Conservation (phyloP, 2,329 filamentous ascomycete species). For the Botryotinia narcissicola region DNA sequence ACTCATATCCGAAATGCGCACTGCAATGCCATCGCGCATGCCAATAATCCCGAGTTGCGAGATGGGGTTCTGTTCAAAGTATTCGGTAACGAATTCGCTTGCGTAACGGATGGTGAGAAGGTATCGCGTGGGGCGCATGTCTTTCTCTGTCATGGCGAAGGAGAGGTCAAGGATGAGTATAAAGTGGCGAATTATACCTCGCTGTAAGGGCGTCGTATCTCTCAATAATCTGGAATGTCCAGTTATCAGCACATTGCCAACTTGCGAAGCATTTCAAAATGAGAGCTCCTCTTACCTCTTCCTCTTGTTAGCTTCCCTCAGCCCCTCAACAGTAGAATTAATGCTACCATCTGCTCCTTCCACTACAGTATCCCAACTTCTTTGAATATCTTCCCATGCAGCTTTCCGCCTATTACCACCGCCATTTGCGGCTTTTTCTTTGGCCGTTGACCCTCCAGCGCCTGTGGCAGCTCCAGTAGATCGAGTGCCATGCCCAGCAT, state of each 20-base stretch:
- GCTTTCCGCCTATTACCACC: slow-evolving; percentile 47
- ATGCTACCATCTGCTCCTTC: slow-evolving; percentile 79
- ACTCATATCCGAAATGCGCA: slow-evolving; percentile 82
- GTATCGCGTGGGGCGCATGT: slow-evolving; percentile 84
- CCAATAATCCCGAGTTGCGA: slow-evolving; percentile 90
- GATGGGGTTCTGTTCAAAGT: slow-evolving; percentile 98
- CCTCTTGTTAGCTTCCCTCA: slow-evolving; percentile 80
- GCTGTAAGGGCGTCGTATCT: slow-evolving; percentile 92
- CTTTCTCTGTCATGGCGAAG: slow-evolving; percentile 91
- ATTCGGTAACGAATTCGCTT: slow-evolving; percentile 85
- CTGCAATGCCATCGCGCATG: slow-evolving; percentile 87
- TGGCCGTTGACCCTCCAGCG: slow-evolving; percentile 33
- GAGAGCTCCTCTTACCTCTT: slow-evolving; percentile 51
- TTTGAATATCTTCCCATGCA: slow-evolving; percentile 65
- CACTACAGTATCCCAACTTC: slow-evolving; percentile 70
- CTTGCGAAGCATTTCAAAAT: background rate
- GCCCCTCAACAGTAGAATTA: slow-evolving; percentile 65
- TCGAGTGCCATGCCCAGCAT: slow-evolving; percentile 34
- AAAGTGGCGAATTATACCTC: slow-evolving; percentile 96
- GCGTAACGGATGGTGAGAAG: slow-evolving; percentile 79
- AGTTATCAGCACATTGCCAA: slow-evolving; percentile 5
- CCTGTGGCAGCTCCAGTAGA: slow-evolving; percentile 34
- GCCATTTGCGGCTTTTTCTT: slow-evolving; percentile 33
- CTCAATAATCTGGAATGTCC: slow-evolving; percentile 64
- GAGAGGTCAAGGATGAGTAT: slow-evolving; percentile 90